These are phyloP conservation scores for Hyparrhenia diplandra DNA, from an alignment of 176 grass and related monocot genomes.

Conservation along the genomic window DNA sequence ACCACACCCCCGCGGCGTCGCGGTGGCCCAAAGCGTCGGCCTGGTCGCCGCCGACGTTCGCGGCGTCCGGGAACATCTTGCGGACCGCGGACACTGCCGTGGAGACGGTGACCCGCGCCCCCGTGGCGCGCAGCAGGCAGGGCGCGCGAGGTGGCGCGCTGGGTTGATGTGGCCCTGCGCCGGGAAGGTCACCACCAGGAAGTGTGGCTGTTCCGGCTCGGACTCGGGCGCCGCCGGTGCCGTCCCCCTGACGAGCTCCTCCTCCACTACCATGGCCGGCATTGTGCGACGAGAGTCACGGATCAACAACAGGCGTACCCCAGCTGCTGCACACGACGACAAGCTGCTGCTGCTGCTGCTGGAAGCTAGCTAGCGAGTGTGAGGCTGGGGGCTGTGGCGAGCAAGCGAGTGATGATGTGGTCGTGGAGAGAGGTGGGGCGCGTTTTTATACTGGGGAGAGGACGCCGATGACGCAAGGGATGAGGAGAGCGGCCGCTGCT, in stretches of 20 bases:
- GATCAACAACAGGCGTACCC: not conserved
- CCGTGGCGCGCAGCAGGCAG: constrained; percentile 29
- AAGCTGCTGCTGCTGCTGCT: not conserved
- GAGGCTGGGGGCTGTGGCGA: not conserved
- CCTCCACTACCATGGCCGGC: constrained; percentile 33
- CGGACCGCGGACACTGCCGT: constrained; percentile 44
- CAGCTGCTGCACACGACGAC: not conserved
- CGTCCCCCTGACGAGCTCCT: not conserved
- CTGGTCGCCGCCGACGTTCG: not conserved
- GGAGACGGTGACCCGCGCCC: constrained; percentile 45
- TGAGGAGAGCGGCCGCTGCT: not conserved
- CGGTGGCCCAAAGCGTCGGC: not conserved
- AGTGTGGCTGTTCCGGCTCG: too few species aligned
- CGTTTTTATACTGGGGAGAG: not conserved
- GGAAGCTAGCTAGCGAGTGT: not conserved
- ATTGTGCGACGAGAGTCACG: not conserved
- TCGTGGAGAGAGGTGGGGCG: not conserved
- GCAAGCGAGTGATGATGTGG: not conserved
- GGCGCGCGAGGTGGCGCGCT: constrained; percentile 46
- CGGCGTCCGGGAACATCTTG: constrained; percentile 40
- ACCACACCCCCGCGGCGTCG: constrained; percentile 32
- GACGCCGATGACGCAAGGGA: constrained; percentile 23
- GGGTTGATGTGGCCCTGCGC: constrained; percentile 78
- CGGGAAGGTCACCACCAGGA: constrained; percentile 47
- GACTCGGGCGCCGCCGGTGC: not conserved